Evolutionary conservation across 2,329 filamentous ascomycete genomes (phyloP).

Genomic region (Xylaria sp.): DNA sequence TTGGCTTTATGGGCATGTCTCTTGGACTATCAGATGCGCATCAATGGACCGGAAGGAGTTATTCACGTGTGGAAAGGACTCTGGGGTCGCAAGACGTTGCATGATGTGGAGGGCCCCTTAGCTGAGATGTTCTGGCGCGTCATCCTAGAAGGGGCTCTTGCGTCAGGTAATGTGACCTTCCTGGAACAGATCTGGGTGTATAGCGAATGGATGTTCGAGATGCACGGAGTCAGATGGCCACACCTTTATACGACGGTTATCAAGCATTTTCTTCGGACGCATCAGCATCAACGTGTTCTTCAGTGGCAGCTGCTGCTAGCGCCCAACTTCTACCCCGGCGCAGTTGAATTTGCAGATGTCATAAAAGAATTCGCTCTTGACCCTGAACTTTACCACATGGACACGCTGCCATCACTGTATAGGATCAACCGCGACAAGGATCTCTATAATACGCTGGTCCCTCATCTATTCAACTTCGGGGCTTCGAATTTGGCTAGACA

Average conservation of each 20-base stretch:
- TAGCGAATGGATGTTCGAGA: constrained; percentile 39
- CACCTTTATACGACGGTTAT: constrained; percentile 45
- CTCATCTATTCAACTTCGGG: constrained; percentile 45
- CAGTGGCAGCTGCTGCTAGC: constrained; percentile 46
- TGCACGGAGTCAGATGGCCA: constrained; percentile 43
- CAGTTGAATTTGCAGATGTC: constrained; percentile 39
- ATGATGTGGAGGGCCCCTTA: constrained; percentile 24
- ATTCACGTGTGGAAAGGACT: constrained; percentile 29
- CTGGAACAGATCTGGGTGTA: constrained; percentile 36
- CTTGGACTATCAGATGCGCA: constrained; percentile 30
- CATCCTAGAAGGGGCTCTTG: constrained; percentile 33
- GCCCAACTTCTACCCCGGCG: constrained; percentile 39
- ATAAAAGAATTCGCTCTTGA: constrained; percentile 39
- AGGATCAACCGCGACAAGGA: constrained; percentile 37
- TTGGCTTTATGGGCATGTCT: constrained; percentile 31
- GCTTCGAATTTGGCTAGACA: constrained; percentile 38
- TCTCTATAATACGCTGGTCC: constrained; percentile 49
- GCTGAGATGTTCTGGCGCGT: constrained; percentile 29
- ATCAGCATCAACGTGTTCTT: constrained; percentile 36
- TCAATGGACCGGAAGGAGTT: constrained; percentile 28
- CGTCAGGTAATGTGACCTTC: constrained; percentile 27
- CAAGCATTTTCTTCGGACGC: constrained; percentile 38
- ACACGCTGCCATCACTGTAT: constrained; percentile 43
- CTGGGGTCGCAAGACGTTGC: constrained; percentile 32
- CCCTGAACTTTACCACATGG: constrained; percentile 34